phyloP scores from a whole-genome alignment of 352 stramenopile genomes.

The Peronospora tabacina region DNA sequence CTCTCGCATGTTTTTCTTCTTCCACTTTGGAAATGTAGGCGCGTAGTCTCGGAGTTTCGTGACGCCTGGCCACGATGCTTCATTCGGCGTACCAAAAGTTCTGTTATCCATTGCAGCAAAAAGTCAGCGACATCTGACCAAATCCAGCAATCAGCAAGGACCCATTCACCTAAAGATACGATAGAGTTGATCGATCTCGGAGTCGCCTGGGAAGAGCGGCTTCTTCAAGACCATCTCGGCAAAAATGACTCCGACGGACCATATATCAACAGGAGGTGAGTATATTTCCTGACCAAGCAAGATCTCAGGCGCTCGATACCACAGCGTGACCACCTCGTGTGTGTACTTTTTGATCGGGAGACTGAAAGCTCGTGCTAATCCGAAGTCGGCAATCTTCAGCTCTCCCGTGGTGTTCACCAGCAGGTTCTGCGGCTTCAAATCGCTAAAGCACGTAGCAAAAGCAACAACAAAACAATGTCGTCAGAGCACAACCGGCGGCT shows the following conservation, averaged over 20 bases:
- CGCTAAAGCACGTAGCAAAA: constrained; percentile 35
- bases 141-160: not conserved
- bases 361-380: constrained; percentile 94
- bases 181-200: constrained; percentile 85
- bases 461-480: not conserved
- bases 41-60: constrained; percentile 94
- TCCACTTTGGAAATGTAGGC: constrained; percentile 94
- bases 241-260: constrained; percentile 83
- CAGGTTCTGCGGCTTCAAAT: constrained; percentile 98
- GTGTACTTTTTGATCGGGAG: constrained; percentile 96
- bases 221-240: constrained; percentile 82
- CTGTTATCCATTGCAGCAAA: constrained; percentile 16
- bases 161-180: constrained; percentile 71
- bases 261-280: constrained; percentile 81
- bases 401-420: constrained; percentile 90
- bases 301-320: constrained; percentile 98
- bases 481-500: not conserved
- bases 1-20: constrained; percentile 67
- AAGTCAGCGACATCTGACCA: not conserved
- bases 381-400: constrained; percentile 99
- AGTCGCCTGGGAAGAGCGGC: constrained; percentile 73
- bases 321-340: constrained; percentile 98
- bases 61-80: constrained; percentile 94
- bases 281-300: constrained; percentile 91
- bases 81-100: constrained; percentile 93